phyloP scores from a whole-genome alignment of 106 monocot species.

The Dioscorea dumetorum region DNA sequence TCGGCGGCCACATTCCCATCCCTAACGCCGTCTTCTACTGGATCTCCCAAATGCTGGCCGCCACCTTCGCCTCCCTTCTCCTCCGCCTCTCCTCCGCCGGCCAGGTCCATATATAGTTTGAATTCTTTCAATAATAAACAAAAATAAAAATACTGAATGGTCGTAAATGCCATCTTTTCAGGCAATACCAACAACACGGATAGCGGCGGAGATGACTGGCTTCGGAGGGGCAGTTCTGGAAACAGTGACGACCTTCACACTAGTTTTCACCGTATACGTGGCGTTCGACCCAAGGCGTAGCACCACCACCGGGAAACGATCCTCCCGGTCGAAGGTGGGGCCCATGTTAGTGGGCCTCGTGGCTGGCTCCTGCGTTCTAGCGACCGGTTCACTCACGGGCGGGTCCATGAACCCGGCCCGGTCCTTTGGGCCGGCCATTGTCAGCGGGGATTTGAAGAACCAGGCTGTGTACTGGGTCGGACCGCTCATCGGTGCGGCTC shows the following conservation, averaged over 20 bases:
- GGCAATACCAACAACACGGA: conserved; percentile 68
- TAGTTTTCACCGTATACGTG: conserved; percentile 58
- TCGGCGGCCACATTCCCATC: conserved; percentile 51
- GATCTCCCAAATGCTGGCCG: conserved; percentile 46
- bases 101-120: conserved; percentile 30
- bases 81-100: conserved; percentile 60
- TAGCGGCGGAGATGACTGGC: conserved; percentile 77
- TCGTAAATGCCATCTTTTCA: conserved; percentile 6
- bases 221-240: conserved; percentile 65
- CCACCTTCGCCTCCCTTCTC: conserved; percentile 76
- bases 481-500: conserved; percentile 44
- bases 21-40: conserved; percentile 67
- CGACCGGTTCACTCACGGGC: conserved; percentile 62
- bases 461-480: conserved; percentile 74
- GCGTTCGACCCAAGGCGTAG: conserved; percentile 27
- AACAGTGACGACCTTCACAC: conserved; percentile 35
- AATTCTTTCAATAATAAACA: background rate
- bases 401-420: conserved; percentile 78
- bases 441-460: conserved; percentile 61
- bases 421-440: conserved; percentile 60
- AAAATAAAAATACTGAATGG: background rate
- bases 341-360: conserved; percentile 39
- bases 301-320: background rate
- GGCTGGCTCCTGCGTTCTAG: conserved; percentile 38
- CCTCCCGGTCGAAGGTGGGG: conserved; percentile 8